Conservation (phyloP, 2,329 filamentous ascomycete genomes). For the Lachnellula hyalina region DNA sequence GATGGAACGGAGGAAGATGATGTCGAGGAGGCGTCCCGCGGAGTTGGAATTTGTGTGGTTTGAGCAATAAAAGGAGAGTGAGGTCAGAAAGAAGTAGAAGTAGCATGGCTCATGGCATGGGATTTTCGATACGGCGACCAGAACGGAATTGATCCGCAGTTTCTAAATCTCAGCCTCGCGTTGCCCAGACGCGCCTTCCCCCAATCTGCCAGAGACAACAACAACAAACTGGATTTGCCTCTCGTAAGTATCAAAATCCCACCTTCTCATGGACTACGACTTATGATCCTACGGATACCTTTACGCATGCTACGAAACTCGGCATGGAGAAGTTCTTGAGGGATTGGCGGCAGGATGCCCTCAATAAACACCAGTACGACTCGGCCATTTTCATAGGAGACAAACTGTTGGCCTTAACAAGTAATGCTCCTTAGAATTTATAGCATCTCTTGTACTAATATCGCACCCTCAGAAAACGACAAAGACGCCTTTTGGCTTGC, state of each 20-base stretch:
- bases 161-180: conserved; percentile 17
- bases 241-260: not conserved
- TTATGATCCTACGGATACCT: conserved; percentile 1
- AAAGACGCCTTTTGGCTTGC: conserved; percentile 95
- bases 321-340: conserved; percentile 88
- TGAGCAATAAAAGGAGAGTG: not conserved
- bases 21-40: not conserved
- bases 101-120: not conserved
- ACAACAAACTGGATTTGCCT: not conserved
- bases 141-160: too few relatives aligned
- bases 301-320: conserved; percentile 4
- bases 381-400: conserved; percentile 96
- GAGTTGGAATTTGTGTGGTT: not conserved
- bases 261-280: not conserved
- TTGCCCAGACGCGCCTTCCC: conserved; percentile 16
- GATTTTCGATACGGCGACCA: not conserved
- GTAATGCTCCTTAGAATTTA: conserved; percentile 45
- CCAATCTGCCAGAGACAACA: not conserved
- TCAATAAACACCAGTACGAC: conserved; percentile 94
- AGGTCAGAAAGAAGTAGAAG: not conserved
- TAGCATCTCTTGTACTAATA: conserved; percentile 1
- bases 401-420: conserved; percentile 90
- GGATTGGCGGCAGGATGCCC: conserved; percentile 90
- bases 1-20: not conserved
- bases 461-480: conserved; percentile 65